Percentiles rank a stretch among this genome's conserved stretches.
Evolutionary conservation across 768 basidiomycete genomes (phyloP).

Genomic region (Boletus pseudopeckii): DNA sequence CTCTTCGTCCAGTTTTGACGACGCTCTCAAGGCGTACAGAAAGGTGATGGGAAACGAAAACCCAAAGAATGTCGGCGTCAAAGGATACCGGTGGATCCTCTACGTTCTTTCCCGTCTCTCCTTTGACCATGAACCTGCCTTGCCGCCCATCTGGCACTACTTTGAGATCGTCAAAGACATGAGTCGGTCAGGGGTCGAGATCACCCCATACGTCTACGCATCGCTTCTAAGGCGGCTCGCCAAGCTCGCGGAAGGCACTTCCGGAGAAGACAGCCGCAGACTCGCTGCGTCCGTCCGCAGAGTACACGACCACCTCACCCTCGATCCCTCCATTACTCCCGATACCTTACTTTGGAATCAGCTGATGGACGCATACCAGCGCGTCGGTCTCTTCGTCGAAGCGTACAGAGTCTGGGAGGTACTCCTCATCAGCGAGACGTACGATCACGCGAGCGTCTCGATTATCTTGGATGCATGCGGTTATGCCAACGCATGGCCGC

Average conservation of each 20-base stretch:
- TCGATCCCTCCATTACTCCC: slow-evolving; percentile 74
- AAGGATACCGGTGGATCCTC: slow-evolving; percentile 63
- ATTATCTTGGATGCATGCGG: slow-evolving; percentile 87
- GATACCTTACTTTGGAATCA: slow-evolving; percentile 73
- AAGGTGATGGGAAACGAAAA: slow-evolving; percentile 30
- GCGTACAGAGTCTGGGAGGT: slow-evolving; percentile 80
- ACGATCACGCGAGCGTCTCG: slow-evolving; percentile 64
- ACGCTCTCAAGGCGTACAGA: slow-evolving; percentile 63
- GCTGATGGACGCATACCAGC: slow-evolving; percentile 86
- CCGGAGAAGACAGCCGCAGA: slow-evolving; percentile 22
- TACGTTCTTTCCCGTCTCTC: slow-evolving; percentile 58
- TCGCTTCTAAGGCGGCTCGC: slow-evolving; percentile 60
- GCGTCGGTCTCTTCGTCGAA: slow-evolving; percentile 66
- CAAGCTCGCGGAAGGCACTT: slow-evolving; percentile 36
- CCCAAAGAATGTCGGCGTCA: slow-evolving; percentile 43
- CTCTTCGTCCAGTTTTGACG: slow-evolving; percentile 46
- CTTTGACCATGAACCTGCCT: slow-evolving; percentile 40
- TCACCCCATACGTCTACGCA: slow-evolving; percentile 62
- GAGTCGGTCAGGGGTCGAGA: slow-evolving; percentile 56
- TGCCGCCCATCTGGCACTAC: slow-evolving; percentile 51
- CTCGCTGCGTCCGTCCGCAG: slow-evolving; percentile 54
- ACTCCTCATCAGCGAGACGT: slow-evolving; percentile 55
- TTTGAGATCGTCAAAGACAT: slow-evolving; percentile 80
- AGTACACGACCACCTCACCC: slow-evolving; percentile 71
- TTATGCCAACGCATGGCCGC: slow-evolving; percentile 45